These are phyloP conservation scores for Candida golubevii DNA, from an alignment of 805 yeast species.

Conservation along the genomic window DNA sequence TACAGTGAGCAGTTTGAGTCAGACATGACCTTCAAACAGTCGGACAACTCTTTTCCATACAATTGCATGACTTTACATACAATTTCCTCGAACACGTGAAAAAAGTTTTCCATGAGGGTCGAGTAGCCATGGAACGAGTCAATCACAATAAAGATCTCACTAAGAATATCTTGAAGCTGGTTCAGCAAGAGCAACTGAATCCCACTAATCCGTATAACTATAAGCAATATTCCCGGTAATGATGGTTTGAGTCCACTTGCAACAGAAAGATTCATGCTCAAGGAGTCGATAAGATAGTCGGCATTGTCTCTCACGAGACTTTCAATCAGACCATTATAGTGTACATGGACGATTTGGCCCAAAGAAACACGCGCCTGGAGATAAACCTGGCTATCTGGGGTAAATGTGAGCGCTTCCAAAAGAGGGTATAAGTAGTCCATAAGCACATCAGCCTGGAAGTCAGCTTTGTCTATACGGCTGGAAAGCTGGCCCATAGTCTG, in stretches of 20 bases:
- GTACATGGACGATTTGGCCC: conserved; percentile 43
- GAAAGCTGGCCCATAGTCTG: conserved; percentile 39
- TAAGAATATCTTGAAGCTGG: conserved; percentile 68
- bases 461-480: conserved; percentile 19
- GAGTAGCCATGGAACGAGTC: conserved; percentile 85
- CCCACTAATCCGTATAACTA: conserved; percentile 70
- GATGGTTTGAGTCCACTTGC: conserved; percentile 68
- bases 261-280: conserved; percentile 66
- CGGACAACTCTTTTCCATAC: conserved; percentile 21
- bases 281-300: conserved; percentile 76
- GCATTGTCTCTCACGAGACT: conserved; percentile 59
- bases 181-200: conserved; percentile 47
- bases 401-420: conserved; percentile 63
- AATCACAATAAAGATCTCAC: conserved; percentile 68
- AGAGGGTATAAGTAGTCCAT: conserved; percentile 71
- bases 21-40: neutral
- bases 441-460: conserved; percentile 47
- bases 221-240: conserved; percentile 63
- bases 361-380: conserved; percentile 55
- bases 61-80: conserved; percentile 42
- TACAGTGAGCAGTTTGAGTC: conserved; percentile 13
- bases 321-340: conserved; percentile 50
- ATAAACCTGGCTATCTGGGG: conserved; percentile 40
- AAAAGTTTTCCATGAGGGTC: conserved; percentile 66
- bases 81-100: conserved; percentile 62